These are phyloP conservation scores for Phytophthora hybrid DNA, from an alignment of 352 stramenopile genomes.

Conservation along the genomic window DNA sequence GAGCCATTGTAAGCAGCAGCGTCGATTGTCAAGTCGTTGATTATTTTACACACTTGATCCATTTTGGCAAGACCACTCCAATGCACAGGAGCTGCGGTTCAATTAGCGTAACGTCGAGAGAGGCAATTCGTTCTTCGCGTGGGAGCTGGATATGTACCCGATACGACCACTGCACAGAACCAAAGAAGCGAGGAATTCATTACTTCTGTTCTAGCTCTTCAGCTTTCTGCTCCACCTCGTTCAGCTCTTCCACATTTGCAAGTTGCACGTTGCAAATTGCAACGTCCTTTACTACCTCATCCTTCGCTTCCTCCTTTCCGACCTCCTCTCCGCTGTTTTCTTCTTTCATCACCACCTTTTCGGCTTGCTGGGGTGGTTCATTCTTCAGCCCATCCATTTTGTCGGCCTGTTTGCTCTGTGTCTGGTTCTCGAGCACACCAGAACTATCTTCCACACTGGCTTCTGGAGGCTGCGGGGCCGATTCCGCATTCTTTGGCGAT, in stretches of 20 bases:
- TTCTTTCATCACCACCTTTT: neutral
- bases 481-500: conserved; percentile 41
- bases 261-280: too few relatives aligned
- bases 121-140: too few relatives aligned
- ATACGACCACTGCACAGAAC: too few relatives aligned
- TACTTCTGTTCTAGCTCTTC: too few relatives aligned
- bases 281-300: neutral
- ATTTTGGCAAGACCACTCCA: neutral
- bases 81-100: neutral
- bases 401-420: neutral
- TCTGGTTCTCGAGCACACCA: neutral
- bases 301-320: neutral
- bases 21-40: conserved; percentile 12
- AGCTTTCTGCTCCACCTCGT: too few relatives aligned
- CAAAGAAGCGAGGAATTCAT: too few relatives aligned
- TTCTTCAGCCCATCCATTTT: neutral
- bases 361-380: neutral
- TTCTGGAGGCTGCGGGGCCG: conserved; percentile 33
- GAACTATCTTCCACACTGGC: neutral
- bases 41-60: neutral
- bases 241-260: too few relatives aligned
- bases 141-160: too few relatives aligned
- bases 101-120: too few relatives aligned
- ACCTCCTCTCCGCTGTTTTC: neutral
- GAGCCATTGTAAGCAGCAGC: conserved; percentile 13